Evolutionary conservation across 2,329 filamentous ascomycete species (phyloP).

Genomic region (Tolypocladium nubicola): DNA sequence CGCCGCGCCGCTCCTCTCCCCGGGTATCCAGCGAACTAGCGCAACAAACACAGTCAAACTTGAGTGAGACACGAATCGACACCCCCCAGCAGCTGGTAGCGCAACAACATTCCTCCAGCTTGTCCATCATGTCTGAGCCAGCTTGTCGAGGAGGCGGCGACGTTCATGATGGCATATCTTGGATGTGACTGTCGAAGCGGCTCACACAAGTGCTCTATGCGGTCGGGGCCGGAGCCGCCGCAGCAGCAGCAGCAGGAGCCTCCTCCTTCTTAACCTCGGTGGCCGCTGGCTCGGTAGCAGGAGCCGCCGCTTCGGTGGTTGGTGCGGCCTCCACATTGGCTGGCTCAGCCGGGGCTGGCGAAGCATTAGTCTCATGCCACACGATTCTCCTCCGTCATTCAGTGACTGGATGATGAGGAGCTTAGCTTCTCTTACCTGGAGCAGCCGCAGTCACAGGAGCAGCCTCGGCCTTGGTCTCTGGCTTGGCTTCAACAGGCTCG

Average conservation of each 20-base stretch:
- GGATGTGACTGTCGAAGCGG: background rate
- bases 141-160: background rate
- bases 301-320: slow-evolving; percentile 11
- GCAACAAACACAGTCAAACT: slow-evolving; percentile 6
- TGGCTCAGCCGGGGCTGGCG: slow-evolving; percentile 13
- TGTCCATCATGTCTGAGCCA: background rate
- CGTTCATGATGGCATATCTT: background rate
- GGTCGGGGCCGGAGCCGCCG: slow-evolving; percentile 12
- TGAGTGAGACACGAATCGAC: background rate
- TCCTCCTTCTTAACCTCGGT: slow-evolving; percentile 16
- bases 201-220: slow-evolving; percentile 6
- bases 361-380: background rate
- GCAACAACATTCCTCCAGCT: background rate
- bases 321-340: slow-evolving; percentile 15
- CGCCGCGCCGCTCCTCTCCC: slow-evolving; percentile 7
- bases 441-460: slow-evolving; percentile 14
- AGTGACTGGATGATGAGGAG: background rate
- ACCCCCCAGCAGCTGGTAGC: background rate
- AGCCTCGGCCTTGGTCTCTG: slow-evolving; percentile 13
- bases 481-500: slow-evolving; percentile 15
- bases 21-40: slow-evolving; percentile 21
- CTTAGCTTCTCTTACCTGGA: slow-evolving; percentile 10
- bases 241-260: slow-evolving; percentile 10
- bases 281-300: slow-evolving; percentile 16
- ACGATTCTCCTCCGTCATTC: background rate